phyloP scores from a whole-genome alignment of 371 early-diverging fungal species.

The Syncephalastrum monosporum region DNA sequence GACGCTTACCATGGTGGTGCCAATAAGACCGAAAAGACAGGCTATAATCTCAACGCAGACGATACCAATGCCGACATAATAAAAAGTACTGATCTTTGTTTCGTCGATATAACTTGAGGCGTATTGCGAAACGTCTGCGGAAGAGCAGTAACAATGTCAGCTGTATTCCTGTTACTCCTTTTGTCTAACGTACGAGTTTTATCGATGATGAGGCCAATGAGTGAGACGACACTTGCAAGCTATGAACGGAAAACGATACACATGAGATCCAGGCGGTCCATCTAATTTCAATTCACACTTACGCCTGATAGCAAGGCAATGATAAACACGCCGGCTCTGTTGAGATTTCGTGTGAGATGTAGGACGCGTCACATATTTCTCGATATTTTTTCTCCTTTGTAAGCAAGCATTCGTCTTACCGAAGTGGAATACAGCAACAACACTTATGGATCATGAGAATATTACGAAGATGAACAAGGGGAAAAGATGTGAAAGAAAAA shows the following conservation, averaged over 20 bases:
- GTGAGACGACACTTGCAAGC: background rate
- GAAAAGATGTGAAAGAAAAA: constrained; percentile 1
- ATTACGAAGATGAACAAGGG: background rate
- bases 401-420: background rate
- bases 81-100: constrained; percentile 1
- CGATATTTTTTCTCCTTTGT: background rate
- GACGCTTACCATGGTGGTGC: constrained; percentile 6
- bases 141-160: background rate
- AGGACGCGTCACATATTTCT: background rate
- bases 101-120: background rate
- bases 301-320: constrained; percentile 15
- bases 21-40: constrained; percentile 17
- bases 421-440: constrained; percentile 18
- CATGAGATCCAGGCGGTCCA: background rate
- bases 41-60: background rate
- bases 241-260: background rate
- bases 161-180: too few relatives aligned
- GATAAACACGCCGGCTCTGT: constrained; percentile 17
- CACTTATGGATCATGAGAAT: constrained; percentile 11
- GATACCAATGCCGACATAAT: constrained; percentile 6
- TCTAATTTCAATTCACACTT: background rate
- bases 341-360: too few relatives aligned
- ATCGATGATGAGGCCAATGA: constrained; percentile 3
- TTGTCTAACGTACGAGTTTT: constrained; percentile 3
- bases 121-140: constrained; percentile 1